A percentile compares a stretch with the other conserved stretches of the same genome.
Conservation (phyloP, 345 rosid genomes). For the Euphorbia peplus region DNA sequence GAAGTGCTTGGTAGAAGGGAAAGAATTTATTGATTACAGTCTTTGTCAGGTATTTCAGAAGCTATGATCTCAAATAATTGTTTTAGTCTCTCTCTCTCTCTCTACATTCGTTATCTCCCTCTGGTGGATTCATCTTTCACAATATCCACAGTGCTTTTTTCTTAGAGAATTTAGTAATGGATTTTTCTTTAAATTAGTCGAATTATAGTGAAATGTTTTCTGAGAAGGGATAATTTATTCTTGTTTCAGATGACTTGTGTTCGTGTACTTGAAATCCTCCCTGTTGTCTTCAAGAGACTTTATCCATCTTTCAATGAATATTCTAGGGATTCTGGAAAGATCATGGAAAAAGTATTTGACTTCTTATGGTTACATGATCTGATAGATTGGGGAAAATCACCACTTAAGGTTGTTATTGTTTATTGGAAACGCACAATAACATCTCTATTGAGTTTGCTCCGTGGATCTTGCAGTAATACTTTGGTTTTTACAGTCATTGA, state of each 20-base stretch:
- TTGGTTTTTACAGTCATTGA: conserved; percentile 47
- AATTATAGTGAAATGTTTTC: background rate
- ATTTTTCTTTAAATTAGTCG: background rate
- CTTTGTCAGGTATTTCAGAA: conserved; percentile 67
- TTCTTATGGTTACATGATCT: conserved; percentile 84
- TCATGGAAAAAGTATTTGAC: conserved; percentile 37
- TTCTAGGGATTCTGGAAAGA: conserved; percentile 36
- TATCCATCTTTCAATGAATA: conserved; percentile 26
- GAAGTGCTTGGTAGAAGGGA: conserved; percentile 81
- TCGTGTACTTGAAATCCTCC: conserved; percentile 84
- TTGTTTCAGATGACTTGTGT: conserved; percentile 86
- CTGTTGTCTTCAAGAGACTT: conserved; percentile 60
- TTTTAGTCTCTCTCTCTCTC: background rate
- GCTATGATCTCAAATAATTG: background rate
- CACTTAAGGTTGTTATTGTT: conserved; percentile 70
- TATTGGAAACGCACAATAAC: conserved; percentile 80
- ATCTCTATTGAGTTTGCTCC: conserved; percentile 53
- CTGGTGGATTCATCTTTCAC: background rate
- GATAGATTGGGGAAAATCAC: conserved; percentile 89
- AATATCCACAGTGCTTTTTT: background rate
- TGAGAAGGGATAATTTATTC: conserved; percentile 9
- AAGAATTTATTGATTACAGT: conserved; percentile 62
- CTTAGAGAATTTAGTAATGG: background rate
- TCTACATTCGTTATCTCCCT: background rate
- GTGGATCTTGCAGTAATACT: conserved; percentile 40